Evolutionary conservation across 2,329 filamentous ascomycete species (phyloP).

Genomic region (Podosphaera xanthii): DNA sequence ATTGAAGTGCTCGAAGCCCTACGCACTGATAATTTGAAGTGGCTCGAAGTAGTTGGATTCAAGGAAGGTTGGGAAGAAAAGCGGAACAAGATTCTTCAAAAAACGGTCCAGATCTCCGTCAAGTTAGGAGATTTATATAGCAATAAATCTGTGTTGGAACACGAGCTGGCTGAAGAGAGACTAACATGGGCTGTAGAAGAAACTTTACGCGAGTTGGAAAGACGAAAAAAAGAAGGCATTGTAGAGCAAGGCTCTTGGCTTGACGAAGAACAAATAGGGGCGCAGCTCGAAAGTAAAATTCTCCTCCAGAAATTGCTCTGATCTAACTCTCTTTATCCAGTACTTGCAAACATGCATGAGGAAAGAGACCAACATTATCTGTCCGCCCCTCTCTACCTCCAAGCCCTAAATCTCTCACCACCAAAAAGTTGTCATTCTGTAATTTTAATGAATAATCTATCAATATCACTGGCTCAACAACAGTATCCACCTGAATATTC

Average conservation of each 20-base stretch:
- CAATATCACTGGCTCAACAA: constrained; percentile 41
- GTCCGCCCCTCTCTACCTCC: constrained; percentile 66
- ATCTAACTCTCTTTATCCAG: constrained; percentile 19
- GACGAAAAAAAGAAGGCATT: constrained; percentile 32
- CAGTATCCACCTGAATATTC: constrained; percentile 16
- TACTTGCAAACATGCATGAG: constrained; percentile 57
- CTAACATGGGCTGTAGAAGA: constrained; percentile 68
- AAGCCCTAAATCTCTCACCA: constrained; percentile 50
- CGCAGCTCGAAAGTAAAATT: neutral
- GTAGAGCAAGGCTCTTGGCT: constrained; percentile 55
- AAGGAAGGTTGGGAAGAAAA: constrained; percentile 18
- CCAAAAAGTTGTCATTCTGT: constrained; percentile 50
- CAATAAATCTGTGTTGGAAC: constrained; percentile 49
- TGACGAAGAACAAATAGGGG: constrained; percentile 48
- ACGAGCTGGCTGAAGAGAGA: constrained; percentile 49
- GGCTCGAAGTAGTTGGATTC: constrained; percentile 21
- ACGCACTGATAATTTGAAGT: constrained; percentile 41
- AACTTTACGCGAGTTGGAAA: constrained; percentile 46
- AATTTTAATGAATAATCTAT: constrained; percentile 69
- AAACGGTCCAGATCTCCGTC: constrained; percentile 51
- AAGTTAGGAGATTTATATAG: constrained; percentile 73
- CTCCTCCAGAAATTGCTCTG: neutral
- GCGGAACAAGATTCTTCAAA: constrained; percentile 45
- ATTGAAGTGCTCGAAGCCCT: constrained; percentile 62
- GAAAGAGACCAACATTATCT: constrained; percentile 54